Conservation (phyloP, 495 filamentous ascomycete species). For the Trichoderma orchidacearum region DNA sequence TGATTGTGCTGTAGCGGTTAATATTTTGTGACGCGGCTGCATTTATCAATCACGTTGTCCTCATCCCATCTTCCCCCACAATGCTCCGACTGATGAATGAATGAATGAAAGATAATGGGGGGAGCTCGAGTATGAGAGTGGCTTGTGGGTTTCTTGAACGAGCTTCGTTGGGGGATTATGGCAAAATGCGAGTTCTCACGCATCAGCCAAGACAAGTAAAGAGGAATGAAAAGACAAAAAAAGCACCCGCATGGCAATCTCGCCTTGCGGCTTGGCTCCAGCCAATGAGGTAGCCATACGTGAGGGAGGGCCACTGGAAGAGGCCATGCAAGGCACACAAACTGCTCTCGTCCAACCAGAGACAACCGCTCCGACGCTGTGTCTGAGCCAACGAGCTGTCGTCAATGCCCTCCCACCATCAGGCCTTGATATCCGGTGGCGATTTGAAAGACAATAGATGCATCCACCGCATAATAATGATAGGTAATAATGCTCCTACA, state of each 20-base stretch:
- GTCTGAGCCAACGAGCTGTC: neutral
- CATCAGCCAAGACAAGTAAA: neutral
- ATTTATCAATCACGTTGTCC: no score
- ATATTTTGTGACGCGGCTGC: no score
- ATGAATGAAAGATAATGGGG: no score
- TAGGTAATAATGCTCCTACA: no score
- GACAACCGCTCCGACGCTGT: neutral
- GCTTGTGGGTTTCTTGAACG: no score
- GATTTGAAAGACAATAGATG: neutral
- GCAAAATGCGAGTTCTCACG: neutral
- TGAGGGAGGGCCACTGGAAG: neutral
- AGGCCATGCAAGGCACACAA: neutral
- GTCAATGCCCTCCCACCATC: neutral
- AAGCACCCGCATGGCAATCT: neutral
- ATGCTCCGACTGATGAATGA: no score
- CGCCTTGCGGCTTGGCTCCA: neutral
- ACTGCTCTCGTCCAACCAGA: neutral
- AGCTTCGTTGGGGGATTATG: no score
- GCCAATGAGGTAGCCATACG: neutral
- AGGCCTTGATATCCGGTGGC: neutral
- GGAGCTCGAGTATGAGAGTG: no score
- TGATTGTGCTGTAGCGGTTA: no score
- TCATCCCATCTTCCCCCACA: no score
- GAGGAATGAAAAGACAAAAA: neutral
- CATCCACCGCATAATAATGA: neutral